Evolutionary conservation across 176 grass and related monocot genomes (phyloP).

Genomic region (Melocanna baccifera): DNA sequence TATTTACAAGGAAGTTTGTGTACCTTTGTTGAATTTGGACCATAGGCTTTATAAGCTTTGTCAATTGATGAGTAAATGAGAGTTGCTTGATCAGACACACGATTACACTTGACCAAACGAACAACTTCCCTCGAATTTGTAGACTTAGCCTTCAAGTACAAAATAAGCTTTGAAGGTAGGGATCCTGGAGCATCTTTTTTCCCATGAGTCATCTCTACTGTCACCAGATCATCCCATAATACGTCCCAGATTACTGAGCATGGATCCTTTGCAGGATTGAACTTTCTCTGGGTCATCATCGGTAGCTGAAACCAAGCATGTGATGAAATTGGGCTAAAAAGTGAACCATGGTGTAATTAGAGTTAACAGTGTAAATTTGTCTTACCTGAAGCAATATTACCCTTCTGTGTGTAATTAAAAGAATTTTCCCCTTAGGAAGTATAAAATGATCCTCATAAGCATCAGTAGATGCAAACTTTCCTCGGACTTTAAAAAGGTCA

Average conservation of each 20-base stretch:
- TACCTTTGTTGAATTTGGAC: constrained; percentile 77
- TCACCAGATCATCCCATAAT: constrained; percentile 85
- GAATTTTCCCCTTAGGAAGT: constrained; percentile 83
- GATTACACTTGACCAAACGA: constrained; percentile 74
- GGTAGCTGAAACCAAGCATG: constrained; percentile 64
- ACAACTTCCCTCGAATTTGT: constrained; percentile 63
- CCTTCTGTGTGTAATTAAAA: constrained; percentile 84
- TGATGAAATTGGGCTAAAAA: constrained; percentile 28
- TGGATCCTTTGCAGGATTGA: constrained; percentile 91
- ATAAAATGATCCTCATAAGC: constrained; percentile 95
- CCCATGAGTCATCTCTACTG: constrained; percentile 71
- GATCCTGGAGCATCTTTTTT: constrained; percentile 84
- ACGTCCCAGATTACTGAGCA: constrained; percentile 91
- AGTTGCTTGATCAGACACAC: constrained; percentile 63
- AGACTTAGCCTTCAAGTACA: constrained; percentile 80
- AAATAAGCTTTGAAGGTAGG: constrained; percentile 70
- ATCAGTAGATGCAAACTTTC: constrained; percentile 97
- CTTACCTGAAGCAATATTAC: constrained; percentile 82
- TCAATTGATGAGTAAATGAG: constrained; percentile 75
- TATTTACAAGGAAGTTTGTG: constrained; percentile 9
- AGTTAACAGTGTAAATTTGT: neutral
- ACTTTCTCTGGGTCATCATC: constrained; percentile 80
- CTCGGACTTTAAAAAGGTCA: constrained; percentile 94
- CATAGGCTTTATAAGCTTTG: constrained; percentile 61
- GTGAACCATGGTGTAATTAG: neutral